Evolutionary conservation across 805 yeast genomes (phyloP).

Genomic region (Nakazawaea pomicola): DNA sequence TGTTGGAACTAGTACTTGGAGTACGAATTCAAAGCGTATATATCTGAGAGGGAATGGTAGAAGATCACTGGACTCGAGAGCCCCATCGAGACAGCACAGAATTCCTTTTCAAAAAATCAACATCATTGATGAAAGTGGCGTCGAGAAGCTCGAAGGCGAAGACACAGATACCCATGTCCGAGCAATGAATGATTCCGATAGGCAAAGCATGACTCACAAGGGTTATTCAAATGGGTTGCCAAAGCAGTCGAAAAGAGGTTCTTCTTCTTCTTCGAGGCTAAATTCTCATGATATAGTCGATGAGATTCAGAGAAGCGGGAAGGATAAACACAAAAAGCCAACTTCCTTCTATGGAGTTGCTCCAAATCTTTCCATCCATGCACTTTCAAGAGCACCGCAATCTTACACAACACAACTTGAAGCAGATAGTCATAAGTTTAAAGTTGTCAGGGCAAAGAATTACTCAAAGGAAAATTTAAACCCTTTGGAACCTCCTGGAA

Average conservation of each 20-base stretch:
- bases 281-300: too few species aligned
- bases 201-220: too few species aligned
- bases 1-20: slow-evolving; percentile 4
- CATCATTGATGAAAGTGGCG: too few species aligned
- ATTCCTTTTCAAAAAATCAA: too few species aligned
- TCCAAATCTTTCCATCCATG: slow-evolving; percentile 13
- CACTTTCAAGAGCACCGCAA: slow-evolving; percentile 19
- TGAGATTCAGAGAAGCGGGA: too few species aligned
- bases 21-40: slow-evolving; percentile 2
- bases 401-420: slow-evolving; percentile 25
- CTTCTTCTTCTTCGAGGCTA: too few species aligned
- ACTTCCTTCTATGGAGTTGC: slow-evolving; percentile 5
- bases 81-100: too few species aligned
- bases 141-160: background rate
- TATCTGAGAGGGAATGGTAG: too few species aligned
- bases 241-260: too few species aligned
- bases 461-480: slow-evolving; percentile 8
- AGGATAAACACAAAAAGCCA: background rate
- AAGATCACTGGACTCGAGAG: background rate
- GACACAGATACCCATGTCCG: background rate
- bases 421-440: slow-evolving; percentile 5
- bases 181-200: too few species aligned
- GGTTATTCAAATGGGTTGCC: too few species aligned
- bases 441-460: background rate
- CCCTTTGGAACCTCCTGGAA: slow-evolving; percentile 9